Evolutionary conservation across 257 asterid genomes (phyloP).

Genomic region (Solanum commersonii): DNA sequence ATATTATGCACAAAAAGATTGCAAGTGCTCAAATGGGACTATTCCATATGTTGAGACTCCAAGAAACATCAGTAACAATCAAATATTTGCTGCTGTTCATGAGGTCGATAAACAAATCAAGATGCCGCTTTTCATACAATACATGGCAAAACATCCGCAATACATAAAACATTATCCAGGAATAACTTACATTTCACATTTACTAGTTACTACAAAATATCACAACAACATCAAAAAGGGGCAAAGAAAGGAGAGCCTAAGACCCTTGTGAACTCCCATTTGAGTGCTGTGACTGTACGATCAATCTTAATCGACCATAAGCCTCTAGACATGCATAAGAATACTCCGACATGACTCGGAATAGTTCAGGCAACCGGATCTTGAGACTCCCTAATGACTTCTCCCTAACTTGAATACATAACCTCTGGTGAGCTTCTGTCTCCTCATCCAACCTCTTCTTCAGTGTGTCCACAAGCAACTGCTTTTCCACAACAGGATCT

Average conservation of each 20-base stretch:
- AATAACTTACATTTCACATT: not conserved
- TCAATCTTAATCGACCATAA: conserved; percentile 44
- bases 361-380: conserved; percentile 77
- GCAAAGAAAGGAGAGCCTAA: not conserved
- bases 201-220: not conserved
- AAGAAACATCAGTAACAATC: not conserved
- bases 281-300: conserved; percentile 30
- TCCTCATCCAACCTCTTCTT: conserved; percentile 72
- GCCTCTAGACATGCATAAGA: conserved; percentile 52
- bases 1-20: not conserved
- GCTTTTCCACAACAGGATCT: conserved; percentile 60
- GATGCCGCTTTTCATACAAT: not conserved
- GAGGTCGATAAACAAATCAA: not conserved
- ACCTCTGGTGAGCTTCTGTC: conserved; percentile 66
- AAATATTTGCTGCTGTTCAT: not conserved
- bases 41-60: not conserved
- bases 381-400: conserved; percentile 71
- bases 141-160: not conserved
- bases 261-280: conserved; percentile 17
- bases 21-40: not conserved
- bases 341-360: conserved; percentile 68
- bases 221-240: not conserved
- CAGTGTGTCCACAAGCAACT: conserved; percentile 62
- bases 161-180: not conserved
- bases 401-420: conserved; percentile 80